Evolutionary conservation across 345 rosid species (phyloP), one percentile per base, ranked within the genome.

Genomic region (Erysimum cheiranthoides): DNA sequence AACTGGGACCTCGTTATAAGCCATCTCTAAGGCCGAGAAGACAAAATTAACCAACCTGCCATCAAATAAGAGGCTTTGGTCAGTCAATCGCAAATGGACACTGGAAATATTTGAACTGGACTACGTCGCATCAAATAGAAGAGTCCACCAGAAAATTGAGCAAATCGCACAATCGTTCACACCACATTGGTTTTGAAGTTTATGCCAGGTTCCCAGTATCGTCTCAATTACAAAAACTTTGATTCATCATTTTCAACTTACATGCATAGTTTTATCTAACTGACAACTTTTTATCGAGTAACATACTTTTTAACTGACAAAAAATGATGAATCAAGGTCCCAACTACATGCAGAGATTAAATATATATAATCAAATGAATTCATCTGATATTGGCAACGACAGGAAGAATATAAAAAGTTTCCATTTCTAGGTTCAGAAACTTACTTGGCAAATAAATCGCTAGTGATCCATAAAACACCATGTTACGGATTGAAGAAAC

Each of bases 401-500:
- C 4, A 39, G 39, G 30, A 28, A 68, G 35, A 40, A 52, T 36
- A 35, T 16, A 52, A 46, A 27, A 40, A 12, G 14, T 45, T 62
- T 28, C 34, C 72, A 69, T 68, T 38, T 56, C 13, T 18, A 31
- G 46, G 71, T 68, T 61, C 58, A 35, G 78, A 82, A 57, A 76
- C 67, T 83, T 83, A 85, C 90, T 54, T 68, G 68, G 65, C 68
- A 54, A 66, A 54, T 38, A 77, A 71, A 65, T 75, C 43, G 49
- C 54, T n/a, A 71, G 69, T 65, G 74, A 70, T 66, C 47, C 59
- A 58, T 40, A 46, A 53, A 58, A 61, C 46, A 53, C 74, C 77
- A 52, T 36, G 54, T 88, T 84, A 95, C 78, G 99, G 98, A 80
- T 92, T 92, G 88, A 95, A 95, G 75, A 90, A 83, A 84, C 89